Conservation (phyloP, 2,329 filamentous ascomycete species). For the Atkinsonella hypoxylon region DNA sequence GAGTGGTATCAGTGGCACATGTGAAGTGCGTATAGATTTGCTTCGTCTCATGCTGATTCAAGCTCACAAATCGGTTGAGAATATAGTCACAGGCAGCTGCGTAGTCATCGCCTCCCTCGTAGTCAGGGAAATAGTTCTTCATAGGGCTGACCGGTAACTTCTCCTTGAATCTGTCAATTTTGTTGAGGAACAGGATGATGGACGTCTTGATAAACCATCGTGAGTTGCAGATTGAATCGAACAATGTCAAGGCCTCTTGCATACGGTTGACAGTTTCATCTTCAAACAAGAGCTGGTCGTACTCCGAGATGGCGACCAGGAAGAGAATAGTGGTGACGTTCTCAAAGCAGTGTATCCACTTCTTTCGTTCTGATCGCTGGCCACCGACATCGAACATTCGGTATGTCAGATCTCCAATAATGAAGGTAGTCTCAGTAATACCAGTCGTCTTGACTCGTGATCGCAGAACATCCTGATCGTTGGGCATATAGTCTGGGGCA, state of each 20-base stretch:
- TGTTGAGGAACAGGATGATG: slow-evolving; percentile 82
- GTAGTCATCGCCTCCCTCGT: slow-evolving; percentile 93
- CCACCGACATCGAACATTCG: slow-evolving; percentile 95
- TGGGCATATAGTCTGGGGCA: slow-evolving; percentile 84
- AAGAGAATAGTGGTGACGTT: slow-evolving; percentile 96
- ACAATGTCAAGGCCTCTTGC: slow-evolving; percentile 78
- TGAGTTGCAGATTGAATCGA: slow-evolving; percentile 80
- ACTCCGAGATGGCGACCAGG: slow-evolving; percentile 92
- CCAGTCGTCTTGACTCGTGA: slow-evolving; percentile 85
- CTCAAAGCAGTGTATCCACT: slow-evolving; percentile 97
- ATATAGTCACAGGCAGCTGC: slow-evolving; percentile 96
- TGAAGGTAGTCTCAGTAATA: slow-evolving; percentile 91
- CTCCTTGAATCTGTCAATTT: slow-evolving; percentile 81
- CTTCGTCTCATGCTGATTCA: slow-evolving; percentile 99
- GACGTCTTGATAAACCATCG: slow-evolving; percentile 86
- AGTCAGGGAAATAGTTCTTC: slow-evolving; percentile 82
- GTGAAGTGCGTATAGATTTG: slow-evolving; percentile 99
- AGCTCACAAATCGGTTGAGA: slow-evolving; percentile 91
- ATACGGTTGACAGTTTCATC: slow-evolving; percentile 94
- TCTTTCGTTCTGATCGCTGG: slow-evolving; percentile 86
- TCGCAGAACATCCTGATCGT: slow-evolving; percentile 88
- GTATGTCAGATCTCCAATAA: slow-evolving; percentile 83
- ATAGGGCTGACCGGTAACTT: slow-evolving; percentile 75
- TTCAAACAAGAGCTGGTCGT: slow-evolving; percentile 91
- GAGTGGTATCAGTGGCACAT: slow-evolving; percentile 94